Evolutionary conservation across 2,329 filamentous ascomycete species (phyloP).

Genomic region (Exophiala alcalophila): DNA sequence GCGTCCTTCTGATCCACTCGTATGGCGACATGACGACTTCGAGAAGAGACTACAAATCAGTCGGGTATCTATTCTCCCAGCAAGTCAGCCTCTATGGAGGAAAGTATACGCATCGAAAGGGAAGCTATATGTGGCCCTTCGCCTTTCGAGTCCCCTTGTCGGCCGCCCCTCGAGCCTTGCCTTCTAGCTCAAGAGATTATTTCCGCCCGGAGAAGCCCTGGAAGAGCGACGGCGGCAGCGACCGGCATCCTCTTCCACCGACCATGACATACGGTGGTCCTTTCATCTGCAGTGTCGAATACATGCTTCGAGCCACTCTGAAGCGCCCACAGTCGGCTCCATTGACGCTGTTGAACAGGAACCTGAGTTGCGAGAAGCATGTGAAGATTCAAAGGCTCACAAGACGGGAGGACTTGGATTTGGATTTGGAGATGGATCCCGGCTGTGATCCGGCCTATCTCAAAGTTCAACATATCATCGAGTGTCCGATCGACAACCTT

Average conservation of each 20-base stretch:
- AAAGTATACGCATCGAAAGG: conserved; percentile 5
- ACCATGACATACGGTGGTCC: conserved; percentile 7
- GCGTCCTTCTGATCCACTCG: conserved; percentile 12
- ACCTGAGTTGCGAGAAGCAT: not conserved
- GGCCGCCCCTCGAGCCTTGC: conserved; percentile 12
- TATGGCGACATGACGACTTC: conserved; percentile 14
- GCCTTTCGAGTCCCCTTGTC: conserved; percentile 17
- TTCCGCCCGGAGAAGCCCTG: conserved; percentile 11
- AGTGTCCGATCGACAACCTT: not conserved
- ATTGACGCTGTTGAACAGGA: not conserved
- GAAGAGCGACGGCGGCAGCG: conserved; percentile 7
- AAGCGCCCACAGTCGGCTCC: not conserved
- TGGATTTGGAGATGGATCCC: not conserved
- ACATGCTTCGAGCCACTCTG: conserved; percentile 12
- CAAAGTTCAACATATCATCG: conserved; percentile 7
- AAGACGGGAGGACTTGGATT: too few species aligned
- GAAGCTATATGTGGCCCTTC: conserved; percentile 18
- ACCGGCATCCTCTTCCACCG: conserved; percentile 17
- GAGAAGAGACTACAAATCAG: conserved; percentile 5
- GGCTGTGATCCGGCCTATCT: conserved; percentile 8
- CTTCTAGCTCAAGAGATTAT: conserved; percentile 4
- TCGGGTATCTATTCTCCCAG: conserved; percentile 11
- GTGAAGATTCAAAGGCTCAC: conserved; percentile 5
- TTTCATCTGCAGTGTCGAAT: conserved; percentile 10
- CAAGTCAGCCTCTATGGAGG: conserved; percentile 11